These are phyloP conservation scores for Cyanidiococcus yangmingshanensis DNA, from an alignment of 23 red algal genomes.

Conservation along the genomic window DNA sequence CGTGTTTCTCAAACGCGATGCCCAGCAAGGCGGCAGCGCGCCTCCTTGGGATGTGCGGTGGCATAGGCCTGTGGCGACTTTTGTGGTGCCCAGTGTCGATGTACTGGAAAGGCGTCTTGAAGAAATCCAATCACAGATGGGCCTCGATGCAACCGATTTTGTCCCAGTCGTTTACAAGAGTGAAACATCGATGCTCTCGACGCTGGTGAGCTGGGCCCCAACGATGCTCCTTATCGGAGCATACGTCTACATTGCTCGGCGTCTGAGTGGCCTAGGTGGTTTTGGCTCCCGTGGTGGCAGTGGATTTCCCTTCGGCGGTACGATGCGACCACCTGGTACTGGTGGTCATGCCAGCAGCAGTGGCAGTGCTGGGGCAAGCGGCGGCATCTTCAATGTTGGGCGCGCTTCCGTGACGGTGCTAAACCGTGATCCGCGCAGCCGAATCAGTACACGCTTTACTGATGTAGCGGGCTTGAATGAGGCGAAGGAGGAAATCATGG, in stretches of 20 bases:
- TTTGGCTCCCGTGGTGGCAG: conserved; percentile 20
- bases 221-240: conserved; percentile 63
- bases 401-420: conserved; percentile 79
- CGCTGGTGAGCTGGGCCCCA: conserved; percentile 68
- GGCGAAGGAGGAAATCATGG: conserved; percentile 96
- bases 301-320: conserved; percentile 28
- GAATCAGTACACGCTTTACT: conserved; percentile 56
- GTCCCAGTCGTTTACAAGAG: conserved; percentile 71
- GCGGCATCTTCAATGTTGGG: conserved; percentile 85
- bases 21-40: background rate
- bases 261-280: conserved; percentile 44
- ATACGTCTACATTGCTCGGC: conserved; percentile 49
- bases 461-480: conserved; percentile 92
- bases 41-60: conserved; percentile 1
- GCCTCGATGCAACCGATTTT: conserved; percentile 63
- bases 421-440: conserved; percentile 67
- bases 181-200: conserved; percentile 40
- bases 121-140: conserved; percentile 66
- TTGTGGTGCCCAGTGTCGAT: conserved; percentile 71
- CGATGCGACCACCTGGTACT: conserved; percentile 28
- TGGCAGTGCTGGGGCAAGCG: conserved; percentile 32
- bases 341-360: conserved; percentile 24
- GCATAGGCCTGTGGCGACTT: conserved; percentile 48
- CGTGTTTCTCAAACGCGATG: conserved; percentile 58
- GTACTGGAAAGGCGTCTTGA: conserved; percentile 72